Evolutionary conservation across 2,329 filamentous ascomycete species (phyloP).

Genomic region (Cordyceps fumosorosea): DNA sequence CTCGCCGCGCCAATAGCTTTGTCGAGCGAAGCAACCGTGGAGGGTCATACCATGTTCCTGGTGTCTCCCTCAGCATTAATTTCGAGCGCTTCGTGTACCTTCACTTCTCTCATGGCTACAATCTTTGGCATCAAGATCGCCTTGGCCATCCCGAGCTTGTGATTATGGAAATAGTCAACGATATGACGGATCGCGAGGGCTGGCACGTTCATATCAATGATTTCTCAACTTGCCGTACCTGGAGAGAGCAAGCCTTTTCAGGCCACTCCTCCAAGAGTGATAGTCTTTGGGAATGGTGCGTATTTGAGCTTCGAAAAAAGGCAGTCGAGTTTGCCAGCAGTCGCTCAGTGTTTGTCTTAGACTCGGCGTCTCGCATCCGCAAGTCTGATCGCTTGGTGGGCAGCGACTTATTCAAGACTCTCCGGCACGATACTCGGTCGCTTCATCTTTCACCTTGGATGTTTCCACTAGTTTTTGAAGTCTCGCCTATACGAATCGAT

Average conservation of each 20-base stretch:
- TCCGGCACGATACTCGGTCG: neutral
- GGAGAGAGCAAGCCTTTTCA: neutral
- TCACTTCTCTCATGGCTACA: constrained; percentile 1
- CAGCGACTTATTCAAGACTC: neutral
- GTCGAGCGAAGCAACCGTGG: neutral
- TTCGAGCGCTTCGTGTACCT: neutral
- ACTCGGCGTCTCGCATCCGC: neutral
- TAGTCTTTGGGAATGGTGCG: neutral
- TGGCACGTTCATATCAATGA: neutral
- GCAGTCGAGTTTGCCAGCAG: neutral
- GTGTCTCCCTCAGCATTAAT: neutral
- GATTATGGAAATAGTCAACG: neutral
- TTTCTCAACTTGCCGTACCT: neutral
- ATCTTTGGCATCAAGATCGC: neutral
- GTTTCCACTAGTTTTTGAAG: neutral
- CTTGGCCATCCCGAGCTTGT: neutral
- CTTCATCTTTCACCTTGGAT: neutral
- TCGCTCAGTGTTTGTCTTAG: neutral
- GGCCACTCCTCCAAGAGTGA: neutral
- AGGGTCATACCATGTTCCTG: neutral
- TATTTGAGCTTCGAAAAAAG: constrained; percentile 1
- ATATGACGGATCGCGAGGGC: neutral
- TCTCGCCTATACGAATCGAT: neutral
- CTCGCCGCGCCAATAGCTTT: neutral
- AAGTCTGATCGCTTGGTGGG: constrained; percentile 2